Base-by-base conservation (phyloP, 495 filamentous ascomycete species). In the Penicillium fimorum region DNA sequence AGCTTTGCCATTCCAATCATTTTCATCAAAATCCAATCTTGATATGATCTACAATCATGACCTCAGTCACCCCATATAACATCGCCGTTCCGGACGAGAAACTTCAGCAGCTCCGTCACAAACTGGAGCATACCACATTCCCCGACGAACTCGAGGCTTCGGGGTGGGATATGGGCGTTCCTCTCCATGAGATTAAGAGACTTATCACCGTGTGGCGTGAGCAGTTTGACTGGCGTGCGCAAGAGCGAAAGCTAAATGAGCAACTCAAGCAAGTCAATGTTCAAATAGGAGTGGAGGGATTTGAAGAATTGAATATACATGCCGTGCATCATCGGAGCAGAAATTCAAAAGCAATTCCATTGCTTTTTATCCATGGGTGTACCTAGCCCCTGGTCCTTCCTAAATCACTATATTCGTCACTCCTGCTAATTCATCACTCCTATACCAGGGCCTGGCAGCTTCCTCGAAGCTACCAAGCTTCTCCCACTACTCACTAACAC, bases 341-440 rank as follows among this genome's bases (percentile, higher is more conserved):
- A 12, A 73, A 73, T 43, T 32, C 67, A 10, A 67, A 76, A 50
- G 82, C 83, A 8, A 70, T 86, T 53, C 85, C 86, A 0, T 53
- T 88, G 47, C 74, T 89, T 17, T 76, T 88, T 47, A 66, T 86
- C 40, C 86, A 87, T 49, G 80, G 82, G 30, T 89, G 82, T 79
- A 73, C 55, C 42, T 17, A 13, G 30, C 37, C 22, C 24, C 27
- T 9, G 20, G 15, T 11, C 32, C 30, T 32, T 30, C 20, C 4
- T 27, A 27, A 4, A 24, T 5, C 5, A 44, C 24, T 27, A 40
- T 30, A 25, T 46, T 35, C 15, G 32, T 56, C 43, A 15, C 47
- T n/a, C 25, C 38, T 5, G 27, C 49, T 54, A n/a, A 55, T 35
- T 38, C 5, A 32, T 22, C n/a, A 7, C 25, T 33, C 38, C 11